A percentile compares a stretch with the other conserved stretches of the same genome.
phyloP scores from a whole-genome alignment of 352 stramenopile genomes.

The Phytophthora pini region DNA sequence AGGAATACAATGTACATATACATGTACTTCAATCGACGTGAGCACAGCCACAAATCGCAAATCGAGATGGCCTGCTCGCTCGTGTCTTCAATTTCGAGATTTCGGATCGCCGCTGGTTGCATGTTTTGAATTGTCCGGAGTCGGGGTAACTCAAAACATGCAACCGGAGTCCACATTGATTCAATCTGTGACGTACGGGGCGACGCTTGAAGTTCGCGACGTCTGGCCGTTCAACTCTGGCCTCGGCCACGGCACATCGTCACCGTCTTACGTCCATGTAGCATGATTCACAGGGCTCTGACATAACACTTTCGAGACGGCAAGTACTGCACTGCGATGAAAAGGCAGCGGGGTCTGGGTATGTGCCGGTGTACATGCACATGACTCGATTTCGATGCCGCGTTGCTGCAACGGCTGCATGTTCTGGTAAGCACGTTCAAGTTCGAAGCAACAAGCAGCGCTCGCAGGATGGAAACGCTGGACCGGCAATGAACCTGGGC shows the following conservation, averaged over 20 bases:
- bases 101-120: constrained; percentile 3
- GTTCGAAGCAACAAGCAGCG: background rate
- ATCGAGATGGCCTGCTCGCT: constrained; percentile 6
- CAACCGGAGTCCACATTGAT: no score
- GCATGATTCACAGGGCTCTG: background rate
- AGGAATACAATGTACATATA: no score
- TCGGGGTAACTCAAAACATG: no score
- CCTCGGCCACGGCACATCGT: constrained; percentile 3
- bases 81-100: constrained; percentile 12
- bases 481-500: constrained; percentile 3
- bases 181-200: no score
- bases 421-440: background rate
- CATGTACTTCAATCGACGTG: constrained; percentile 7
- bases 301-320: background rate
- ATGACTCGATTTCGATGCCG: no score
- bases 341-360: background rate
- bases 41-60: constrained; percentile 16
- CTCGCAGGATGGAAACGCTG: background rate
- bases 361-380: no score
- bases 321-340: background rate
- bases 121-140: background rate
- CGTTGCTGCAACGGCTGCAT: no score
- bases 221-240: no score
- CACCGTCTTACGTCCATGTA: background rate
- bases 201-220: constrained; percentile 14